Percentiles rank a stretch among this genome's conserved stretches.
These are phyloP conservation scores for Aplosporella prunicola DNA, from an alignment of 2,329 filamentous ascomycete species.

Conservation along the genomic window DNA sequence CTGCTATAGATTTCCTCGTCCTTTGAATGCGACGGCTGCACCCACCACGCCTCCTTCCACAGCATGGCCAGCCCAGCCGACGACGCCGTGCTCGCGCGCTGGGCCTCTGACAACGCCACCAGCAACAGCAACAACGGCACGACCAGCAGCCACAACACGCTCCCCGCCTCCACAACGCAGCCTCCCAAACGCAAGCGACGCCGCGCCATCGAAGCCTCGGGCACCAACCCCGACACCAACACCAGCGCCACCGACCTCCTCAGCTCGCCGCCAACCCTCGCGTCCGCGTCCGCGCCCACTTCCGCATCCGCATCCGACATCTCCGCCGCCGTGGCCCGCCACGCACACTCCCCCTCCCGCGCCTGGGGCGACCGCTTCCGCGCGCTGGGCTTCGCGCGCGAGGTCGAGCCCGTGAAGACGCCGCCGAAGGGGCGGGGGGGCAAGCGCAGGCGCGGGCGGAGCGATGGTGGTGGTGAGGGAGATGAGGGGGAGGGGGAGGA, in stretches of 20 bases:
- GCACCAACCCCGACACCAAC: neutral
- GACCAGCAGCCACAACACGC: neutral
- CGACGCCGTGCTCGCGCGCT: slow-evolving; percentile 37
- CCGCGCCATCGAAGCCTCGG: slow-evolving; percentile 5
- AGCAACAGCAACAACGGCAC: neutral
- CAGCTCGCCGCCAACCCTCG: neutral
- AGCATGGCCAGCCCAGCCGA: slow-evolving; percentile 43
- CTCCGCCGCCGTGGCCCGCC: neutral
- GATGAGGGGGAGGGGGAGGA: no score
- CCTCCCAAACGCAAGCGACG: slow-evolving; percentile 3
- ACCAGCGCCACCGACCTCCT: neutral
- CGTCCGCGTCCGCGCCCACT: neutral
- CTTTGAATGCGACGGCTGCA: slow-evolving; percentile 48
- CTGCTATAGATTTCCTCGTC: slow-evolving; percentile 34
- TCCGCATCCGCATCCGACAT: neutral
- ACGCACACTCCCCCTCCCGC: neutral
- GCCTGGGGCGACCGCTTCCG: slow-evolving; percentile 10
- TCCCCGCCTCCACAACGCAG: neutral
- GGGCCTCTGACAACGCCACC: slow-evolving; percentile 19
- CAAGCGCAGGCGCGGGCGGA: neutral
- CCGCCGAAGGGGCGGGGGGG: slow-evolving; percentile 8
- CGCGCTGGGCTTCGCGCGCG: slow-evolving; percentile 6
- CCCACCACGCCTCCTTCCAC: slow-evolving; percentile 47
- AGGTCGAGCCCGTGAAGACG: slow-evolving; percentile 10
- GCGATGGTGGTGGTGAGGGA: no score